Percentiles rank a stretch among this genome's conserved stretches.
Evolutionary conservation across 352 stramenopile genomes (phyloP).

Genomic region (Saprolegnia parasitica): DNA sequence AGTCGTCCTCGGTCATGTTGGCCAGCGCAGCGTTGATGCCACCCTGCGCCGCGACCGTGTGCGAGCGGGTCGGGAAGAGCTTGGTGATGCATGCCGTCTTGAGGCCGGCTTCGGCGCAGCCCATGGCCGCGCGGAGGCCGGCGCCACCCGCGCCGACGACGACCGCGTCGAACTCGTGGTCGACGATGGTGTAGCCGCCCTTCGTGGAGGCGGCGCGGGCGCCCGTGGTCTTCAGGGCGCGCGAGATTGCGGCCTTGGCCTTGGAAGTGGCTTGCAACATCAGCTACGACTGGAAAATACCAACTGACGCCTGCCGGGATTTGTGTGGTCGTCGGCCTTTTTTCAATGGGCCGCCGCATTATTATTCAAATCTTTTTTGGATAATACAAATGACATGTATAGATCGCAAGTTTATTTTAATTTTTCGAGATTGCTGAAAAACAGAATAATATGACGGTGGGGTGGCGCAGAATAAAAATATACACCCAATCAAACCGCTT

Average conservation of each 20-base stretch:
- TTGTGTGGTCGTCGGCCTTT: conserved; percentile 15
- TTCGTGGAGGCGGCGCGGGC: conserved; percentile 26
- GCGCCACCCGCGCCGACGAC: conserved; percentile 94
- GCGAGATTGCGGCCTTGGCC: conserved; percentile 33
- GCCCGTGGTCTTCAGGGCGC: conserved; percentile 40
- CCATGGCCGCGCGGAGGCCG: conserved; percentile 91
- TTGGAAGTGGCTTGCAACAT: conserved; percentile 31
- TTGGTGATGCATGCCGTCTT: conserved; percentile 98
- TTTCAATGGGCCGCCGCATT: conserved; percentile 2
- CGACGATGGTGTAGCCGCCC: conserved; percentile 70
- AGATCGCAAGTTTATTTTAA: background rate
- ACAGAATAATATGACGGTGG: background rate
- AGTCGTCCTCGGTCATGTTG: conserved; percentile 97
- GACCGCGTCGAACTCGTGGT: conserved; percentile 96
- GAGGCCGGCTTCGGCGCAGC: conserved; percentile 88
- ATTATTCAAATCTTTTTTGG: background rate
- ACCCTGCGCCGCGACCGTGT: conserved; percentile 96
- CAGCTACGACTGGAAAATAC: conserved; percentile 14
- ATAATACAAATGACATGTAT: background rate
- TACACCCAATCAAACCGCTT: background rate
- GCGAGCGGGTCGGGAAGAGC: conserved; percentile 94
- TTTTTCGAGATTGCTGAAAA: background rate
- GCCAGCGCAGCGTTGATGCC: conserved; percentile 97
- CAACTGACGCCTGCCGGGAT: conserved; percentile 17
- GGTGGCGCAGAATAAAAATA: background rate